Evolutionary conservation across 495 filamentous ascomycete genomes (phyloP).

Genomic region (Cladorrhinum samala): DNA sequence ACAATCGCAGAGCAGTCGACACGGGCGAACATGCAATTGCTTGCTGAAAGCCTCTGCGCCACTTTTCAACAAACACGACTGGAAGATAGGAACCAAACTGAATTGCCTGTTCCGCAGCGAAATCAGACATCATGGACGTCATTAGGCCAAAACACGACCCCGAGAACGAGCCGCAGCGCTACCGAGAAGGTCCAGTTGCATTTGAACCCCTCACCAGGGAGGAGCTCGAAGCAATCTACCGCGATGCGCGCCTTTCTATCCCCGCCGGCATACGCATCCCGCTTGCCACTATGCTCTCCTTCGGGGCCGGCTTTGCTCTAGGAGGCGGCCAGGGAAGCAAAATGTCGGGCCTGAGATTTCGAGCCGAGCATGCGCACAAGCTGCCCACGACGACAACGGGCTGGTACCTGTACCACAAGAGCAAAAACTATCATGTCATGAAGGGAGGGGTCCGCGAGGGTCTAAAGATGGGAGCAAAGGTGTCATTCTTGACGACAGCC

Average conservation of each 20-base stretch:
- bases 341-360: slow-evolving; percentile 70
- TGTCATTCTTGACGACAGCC: slow-evolving; percentile 58
- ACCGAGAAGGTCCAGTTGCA: not conserved
- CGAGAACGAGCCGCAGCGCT: not conserved
- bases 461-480: slow-evolving; percentile 62
- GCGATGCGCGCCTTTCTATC: slow-evolving; percentile 56
- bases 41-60: too few relatives aligned
- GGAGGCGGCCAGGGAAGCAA: slow-evolving; percentile 68
- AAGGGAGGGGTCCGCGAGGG: slow-evolving; percentile 73
- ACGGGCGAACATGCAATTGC: not conserved
- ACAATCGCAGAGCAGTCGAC: not conserved
- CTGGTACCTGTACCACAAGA: slow-evolving; percentile 98
- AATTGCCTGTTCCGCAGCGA: too few relatives aligned
- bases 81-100: too few relatives aligned
- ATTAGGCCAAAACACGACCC: not conserved
- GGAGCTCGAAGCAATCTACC: slow-evolving; percentile 18
- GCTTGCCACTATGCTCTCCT: slow-evolving; percentile 50
- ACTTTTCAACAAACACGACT: not conserved
- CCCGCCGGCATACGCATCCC: slow-evolving; percentile 53
- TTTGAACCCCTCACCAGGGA: slow-evolving; percentile 1
- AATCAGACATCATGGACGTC: not conserved
- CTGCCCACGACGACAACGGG: slow-evolving; percentile 72
- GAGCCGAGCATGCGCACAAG: slow-evolving; percentile 88
- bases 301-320: slow-evolving; percentile 58
- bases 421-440: slow-evolving; percentile 82